Base-by-base conservation (phyloP, 257 asterid species). In the Echites panduratus region DNA sequence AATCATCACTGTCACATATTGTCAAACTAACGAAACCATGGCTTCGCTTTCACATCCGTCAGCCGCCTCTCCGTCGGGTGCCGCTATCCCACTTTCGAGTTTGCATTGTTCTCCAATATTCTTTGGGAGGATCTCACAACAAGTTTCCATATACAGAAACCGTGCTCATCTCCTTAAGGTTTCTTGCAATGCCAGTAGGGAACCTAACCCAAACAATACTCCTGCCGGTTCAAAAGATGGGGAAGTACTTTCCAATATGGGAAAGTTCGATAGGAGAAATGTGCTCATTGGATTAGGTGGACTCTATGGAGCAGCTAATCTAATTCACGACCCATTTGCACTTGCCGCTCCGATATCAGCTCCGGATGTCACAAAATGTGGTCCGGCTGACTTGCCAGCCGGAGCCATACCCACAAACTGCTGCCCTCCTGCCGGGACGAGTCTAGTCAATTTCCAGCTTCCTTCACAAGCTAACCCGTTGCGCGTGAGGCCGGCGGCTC, bases 401-500 rank as follows among this genome's bases (percentile, higher is more conserved):
- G 93, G 91, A 20, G 93, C 90, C 1, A 45, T 82, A 22, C 82
- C 87, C 0, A 87, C 85, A 17, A 85, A 92, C 70, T 89, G 98
- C 74, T 92, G 98, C 81, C 98, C 96, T 1, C 97, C 98, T 0
- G 58, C 76, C 0, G 43, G 79, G 0, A 44, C 77, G 0, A 53
- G 35, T 1, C 87, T 90, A 58, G 26, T 84, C 26, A 92, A 92
- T 73, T 92, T 73, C 81, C 26, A 81, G 35, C 75, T 85, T 35
- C 96, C 96, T 0, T 40, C 89, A 0, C 77, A 81, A 0, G 71
- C 96, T 0, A 7, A 58, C 45, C 68, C 78, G 1, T 29, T 82
- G 43, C 90, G 96, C 9, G 70, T 84, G 9, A 84, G 98, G 40
- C 96, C 93, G 9, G 96, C 96, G 10, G 96, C 96, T 22, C 98